These are phyloP conservation scores for Thinopyrum elongatum DNA, from an alignment of 176 grass and related monocot genomes.

Conservation along the genomic window DNA sequence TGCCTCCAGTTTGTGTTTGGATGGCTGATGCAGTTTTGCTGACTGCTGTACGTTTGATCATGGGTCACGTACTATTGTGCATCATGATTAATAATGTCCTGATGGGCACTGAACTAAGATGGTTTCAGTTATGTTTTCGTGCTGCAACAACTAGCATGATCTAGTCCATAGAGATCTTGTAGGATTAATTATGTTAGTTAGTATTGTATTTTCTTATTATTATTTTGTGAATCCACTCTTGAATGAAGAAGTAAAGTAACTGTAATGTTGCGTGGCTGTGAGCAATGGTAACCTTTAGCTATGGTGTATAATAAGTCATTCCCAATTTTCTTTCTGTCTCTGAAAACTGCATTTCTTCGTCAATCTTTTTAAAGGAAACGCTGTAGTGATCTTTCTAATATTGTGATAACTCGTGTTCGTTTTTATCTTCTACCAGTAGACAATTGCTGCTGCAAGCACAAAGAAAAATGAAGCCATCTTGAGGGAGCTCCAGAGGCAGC, in stretches of 20 bases:
- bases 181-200: no score
- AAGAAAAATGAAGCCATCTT: slow-evolving; percentile 59
- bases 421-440: slow-evolving; percentile 31
- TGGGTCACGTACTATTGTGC: no score
- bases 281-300: neutral
- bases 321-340: no score
- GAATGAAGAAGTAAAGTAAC: neutral
- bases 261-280: neutral
- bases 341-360: slow-evolving; percentile 1
- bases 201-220: neutral
- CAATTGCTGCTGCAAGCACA: slow-evolving; percentile 46
- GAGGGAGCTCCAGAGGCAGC: slow-evolving; percentile 61
- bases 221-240: neutral
- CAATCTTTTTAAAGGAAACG: neutral
- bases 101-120: neutral
- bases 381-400: neutral
- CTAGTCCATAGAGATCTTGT: neutral
- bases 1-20: no score
- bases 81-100: neutral
- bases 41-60: no score
- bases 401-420: neutral
- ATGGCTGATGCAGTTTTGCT: no score
- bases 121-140: neutral
- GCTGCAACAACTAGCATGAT: neutral
- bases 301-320: neutral